Evolutionary conservation across 1,284 basidiomycete species (phyloP).

Genomic region (Butyriboletus pseudospeciosus): DNA sequence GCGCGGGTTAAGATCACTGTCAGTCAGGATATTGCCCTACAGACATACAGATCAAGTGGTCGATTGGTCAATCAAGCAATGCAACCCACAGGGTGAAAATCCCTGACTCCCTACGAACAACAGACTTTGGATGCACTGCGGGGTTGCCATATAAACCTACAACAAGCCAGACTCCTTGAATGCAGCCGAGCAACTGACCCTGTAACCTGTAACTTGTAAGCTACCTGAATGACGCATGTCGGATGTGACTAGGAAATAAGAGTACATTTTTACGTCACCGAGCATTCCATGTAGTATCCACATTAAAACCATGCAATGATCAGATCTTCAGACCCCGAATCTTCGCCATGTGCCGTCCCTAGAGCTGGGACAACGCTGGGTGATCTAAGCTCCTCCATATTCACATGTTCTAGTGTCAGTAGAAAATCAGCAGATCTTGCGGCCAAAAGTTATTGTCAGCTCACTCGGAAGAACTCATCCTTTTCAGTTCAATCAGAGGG

Average conservation of each 20-base stretch:
- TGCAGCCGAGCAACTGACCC: not conserved
- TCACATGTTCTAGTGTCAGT: slow-evolving; percentile 7
- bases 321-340: not conserved
- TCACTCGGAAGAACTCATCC: slow-evolving; percentile 1
- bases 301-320: slow-evolving; percentile 5
- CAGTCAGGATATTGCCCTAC: no score
- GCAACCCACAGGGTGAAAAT: no score
- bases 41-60: not conserved
- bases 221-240: no score
- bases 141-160: no score
- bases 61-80: not conserved
- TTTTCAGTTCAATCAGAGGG: not conserved
- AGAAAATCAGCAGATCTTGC: not conserved
- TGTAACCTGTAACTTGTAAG: slow-evolving; percentile 2
- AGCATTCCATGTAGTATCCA: slow-evolving; percentile 10
- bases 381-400: slow-evolving; percentile 6
- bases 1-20: no score
- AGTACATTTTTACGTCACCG: not conserved
- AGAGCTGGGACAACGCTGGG: not conserved
- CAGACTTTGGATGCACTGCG: no score
- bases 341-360: not conserved
- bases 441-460: not conserved
- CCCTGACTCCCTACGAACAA: no score
- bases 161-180: not conserved
- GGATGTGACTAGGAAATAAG: not conserved